A percentile compares a stretch with the other conserved stretches of the same genome.
Conservation (phyloP, 768 basidiomycete genomes). For the Pleurotus tuoliensis region DNA sequence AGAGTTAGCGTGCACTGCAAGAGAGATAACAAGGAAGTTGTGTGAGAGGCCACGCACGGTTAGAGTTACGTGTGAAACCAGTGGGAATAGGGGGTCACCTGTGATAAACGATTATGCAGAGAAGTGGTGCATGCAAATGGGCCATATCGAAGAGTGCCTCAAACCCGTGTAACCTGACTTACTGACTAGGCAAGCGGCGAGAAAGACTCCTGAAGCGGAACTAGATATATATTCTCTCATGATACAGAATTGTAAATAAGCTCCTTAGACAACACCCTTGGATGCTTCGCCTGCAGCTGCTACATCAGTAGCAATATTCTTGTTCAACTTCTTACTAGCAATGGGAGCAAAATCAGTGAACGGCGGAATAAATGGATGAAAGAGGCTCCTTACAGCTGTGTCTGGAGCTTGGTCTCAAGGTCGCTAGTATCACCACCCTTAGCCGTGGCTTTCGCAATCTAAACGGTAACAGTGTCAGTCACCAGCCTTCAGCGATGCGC, state of each 20-base stretch:
- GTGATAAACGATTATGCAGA: no score
- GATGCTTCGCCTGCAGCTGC: slow-evolving; percentile 26
- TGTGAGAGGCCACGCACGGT: no score
- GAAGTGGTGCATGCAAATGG: no score
- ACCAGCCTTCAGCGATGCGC: neutral
- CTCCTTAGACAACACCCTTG: slow-evolving; percentile 17
- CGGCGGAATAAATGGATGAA: neutral
- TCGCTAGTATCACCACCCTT: slow-evolving; percentile 22
- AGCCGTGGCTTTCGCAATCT: slow-evolving; percentile 33
- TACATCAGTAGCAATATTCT: slow-evolving; percentile 31
- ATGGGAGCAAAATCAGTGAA: neutral
- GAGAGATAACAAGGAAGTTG: no score
- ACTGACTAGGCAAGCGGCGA: neutral
- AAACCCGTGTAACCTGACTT: no score
- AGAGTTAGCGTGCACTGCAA: no score
- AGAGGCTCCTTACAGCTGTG: slow-evolving; percentile 21
- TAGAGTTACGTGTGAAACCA: no score
- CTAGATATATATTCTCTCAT: neutral
- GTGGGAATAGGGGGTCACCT: no score
- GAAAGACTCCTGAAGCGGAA: neutral
- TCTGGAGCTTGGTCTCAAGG: slow-evolving; percentile 20
- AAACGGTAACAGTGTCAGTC: neutral
- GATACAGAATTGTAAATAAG: neutral
- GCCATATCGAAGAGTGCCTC: no score
- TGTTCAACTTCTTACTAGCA: slow-evolving; percentile 25